These are phyloP conservation scores for Handroanthus guayacan DNA, from an alignment of 257 asterid genomes.

Conservation along the genomic window DNA sequence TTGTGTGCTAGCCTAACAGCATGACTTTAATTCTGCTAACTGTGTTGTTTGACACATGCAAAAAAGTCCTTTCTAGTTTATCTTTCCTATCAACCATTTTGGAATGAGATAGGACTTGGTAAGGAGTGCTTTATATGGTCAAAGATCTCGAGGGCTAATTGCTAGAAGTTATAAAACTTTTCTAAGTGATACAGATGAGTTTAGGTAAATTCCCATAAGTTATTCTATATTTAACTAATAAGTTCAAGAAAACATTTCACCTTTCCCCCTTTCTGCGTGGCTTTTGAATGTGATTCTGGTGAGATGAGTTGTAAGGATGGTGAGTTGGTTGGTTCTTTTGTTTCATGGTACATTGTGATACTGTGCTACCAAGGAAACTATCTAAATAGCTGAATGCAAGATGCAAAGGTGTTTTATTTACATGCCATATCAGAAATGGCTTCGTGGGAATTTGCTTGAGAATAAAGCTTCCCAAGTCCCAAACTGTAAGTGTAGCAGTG, in stretches of 20 bases:
- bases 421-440: not conserved
- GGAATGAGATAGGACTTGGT: not conserved
- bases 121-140: slow-evolving; percentile 1
- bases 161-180: not conserved
- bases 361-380: slow-evolving; percentile 11
- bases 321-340: not conserved
- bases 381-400: not conserved
- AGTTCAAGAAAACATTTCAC: not conserved
- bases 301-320: not conserved
- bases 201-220: not conserved
- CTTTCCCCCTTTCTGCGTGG: not conserved
- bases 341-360: not conserved
- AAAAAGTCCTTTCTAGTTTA: not conserved
- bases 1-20: slow-evolving; percentile 19
- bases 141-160: slow-evolving; percentile 7
- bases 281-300: slow-evolving; percentile 21
- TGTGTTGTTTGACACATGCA: slow-evolving; percentile 20
- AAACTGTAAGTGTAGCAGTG: not conserved
- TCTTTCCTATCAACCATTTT: slow-evolving; percentile 16
- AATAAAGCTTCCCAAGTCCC: slow-evolving; percentile 2
- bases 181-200: not conserved
- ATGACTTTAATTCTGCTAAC: not conserved
- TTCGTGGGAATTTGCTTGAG: slow-evolving; percentile 9
- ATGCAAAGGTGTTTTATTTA: not conserved
- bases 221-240: slow-evolving; percentile 1